A percentile compares a stretch with the other conserved stretches of the same genome.
These are phyloP conservation scores for Cyclotella atomus DNA, from an alignment of 108 stramenopile genomes.

Conservation along the genomic window DNA sequence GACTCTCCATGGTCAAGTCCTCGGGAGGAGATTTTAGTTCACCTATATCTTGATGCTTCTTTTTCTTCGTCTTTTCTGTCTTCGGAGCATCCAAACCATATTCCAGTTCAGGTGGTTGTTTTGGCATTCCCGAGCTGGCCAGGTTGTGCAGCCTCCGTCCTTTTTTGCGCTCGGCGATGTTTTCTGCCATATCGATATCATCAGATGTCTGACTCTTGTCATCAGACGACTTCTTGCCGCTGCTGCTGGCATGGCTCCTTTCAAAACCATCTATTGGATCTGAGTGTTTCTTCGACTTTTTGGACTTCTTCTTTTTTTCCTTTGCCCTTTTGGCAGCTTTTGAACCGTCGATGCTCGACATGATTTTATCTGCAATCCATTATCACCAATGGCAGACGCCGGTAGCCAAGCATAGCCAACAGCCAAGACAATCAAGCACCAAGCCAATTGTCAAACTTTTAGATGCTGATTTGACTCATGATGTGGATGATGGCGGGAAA, in stretches of 20 bases:
- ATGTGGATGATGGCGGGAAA: too few relatives aligned
- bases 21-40: not conserved
- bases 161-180: not conserved
- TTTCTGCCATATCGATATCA: too few relatives aligned
- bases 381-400: too few relatives aligned
- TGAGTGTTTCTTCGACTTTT: slow-evolving; percentile 1
- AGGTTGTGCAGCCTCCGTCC: slow-evolving; percentile 9
- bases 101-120: not conserved
- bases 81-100: slow-evolving; percentile 2
- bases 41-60: not conserved
- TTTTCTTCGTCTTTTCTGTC: not conserved
- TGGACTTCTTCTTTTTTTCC: slow-evolving; percentile 7
- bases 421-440: too few relatives aligned
- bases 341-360: slow-evolving; percentile 6
- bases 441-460: too few relatives aligned
- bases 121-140: slow-evolving; percentile 5
- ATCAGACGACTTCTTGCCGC: too few relatives aligned
- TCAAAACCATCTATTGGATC: not conserved
- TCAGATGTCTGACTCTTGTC: not conserved
- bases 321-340: slow-evolving; percentile 8
- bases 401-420: too few relatives aligned
- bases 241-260: not conserved
- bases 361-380: too few relatives aligned
- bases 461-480: too few relatives aligned
- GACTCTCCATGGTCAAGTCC: not conserved